Conservation (phyloP, 176 grass and related monocot species). For the Hordeum vulgare region DNA sequence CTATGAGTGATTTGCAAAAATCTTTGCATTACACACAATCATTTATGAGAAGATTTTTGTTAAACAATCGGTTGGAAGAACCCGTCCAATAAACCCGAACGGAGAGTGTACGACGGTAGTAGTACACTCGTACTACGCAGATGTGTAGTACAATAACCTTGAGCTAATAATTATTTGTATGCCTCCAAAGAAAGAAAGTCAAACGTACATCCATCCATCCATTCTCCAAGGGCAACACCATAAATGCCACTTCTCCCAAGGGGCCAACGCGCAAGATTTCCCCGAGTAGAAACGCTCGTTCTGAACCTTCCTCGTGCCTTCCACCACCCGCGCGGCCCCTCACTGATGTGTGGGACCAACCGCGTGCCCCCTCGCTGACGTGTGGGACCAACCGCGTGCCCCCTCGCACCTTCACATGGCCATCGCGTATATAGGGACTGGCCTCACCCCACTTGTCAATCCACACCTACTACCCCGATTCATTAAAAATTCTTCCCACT, state of each 20-base stretch:
- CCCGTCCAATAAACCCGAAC: too few relatives aligned
- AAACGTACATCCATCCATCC: background rate
- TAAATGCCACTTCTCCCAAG: background rate
- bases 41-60: too few relatives aligned
- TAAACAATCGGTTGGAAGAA: too few relatives aligned
- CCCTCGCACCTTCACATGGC: background rate
- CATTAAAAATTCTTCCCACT: background rate
- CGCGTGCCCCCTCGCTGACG: background rate
- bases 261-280: background rate
- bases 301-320: background rate
- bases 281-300: background rate
- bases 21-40: too few relatives aligned
- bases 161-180: background rate
- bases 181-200: background rate
- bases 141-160: background rate
- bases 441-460: background rate
- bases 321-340: background rate
- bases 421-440: background rate
- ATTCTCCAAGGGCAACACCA: background rate
- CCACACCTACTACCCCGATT: background rate
- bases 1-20: too few relatives aligned
- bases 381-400: background rate
- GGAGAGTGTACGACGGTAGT: too few relatives aligned
- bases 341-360: background rate
- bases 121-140: too few relatives aligned